Evolutionary conservation across 352 stramenopile genomes (phyloP).

Genomic region (Globisporangium iwayamae): DNA sequence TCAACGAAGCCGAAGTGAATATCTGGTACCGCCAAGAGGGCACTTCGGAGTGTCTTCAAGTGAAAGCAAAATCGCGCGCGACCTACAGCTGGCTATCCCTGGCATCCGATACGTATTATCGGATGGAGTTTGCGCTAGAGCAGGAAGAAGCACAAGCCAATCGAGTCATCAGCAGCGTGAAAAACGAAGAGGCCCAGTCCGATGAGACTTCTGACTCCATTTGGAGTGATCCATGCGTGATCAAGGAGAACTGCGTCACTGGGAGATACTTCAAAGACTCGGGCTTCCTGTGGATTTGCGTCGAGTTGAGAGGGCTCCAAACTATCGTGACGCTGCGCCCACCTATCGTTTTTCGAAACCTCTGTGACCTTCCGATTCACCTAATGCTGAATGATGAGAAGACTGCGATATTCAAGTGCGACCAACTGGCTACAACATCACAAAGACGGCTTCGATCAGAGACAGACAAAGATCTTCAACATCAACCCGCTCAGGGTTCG

Average conservation of each 20-base stretch:
- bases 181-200: neutral
- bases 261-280: conserved; percentile 43
- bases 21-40: conserved; percentile 69
- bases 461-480: neutral
- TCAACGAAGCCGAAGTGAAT: conserved; percentile 38
- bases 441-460: neutral
- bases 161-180: neutral
- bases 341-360: conserved; percentile 41
- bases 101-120: conserved; percentile 38
- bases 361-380: conserved; percentile 33
- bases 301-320: conserved; percentile 52
- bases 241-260: conserved; percentile 57
- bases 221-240: conserved; percentile 67
- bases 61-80: conserved; percentile 26
- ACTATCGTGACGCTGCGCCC: conserved; percentile 56
- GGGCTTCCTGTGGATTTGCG: conserved; percentile 69
- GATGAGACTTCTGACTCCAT: conserved; percentile 8
- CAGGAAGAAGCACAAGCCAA: conserved; percentile 8
- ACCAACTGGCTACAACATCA: neutral
- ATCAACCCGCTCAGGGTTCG: neutral
- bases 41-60: conserved; percentile 46
- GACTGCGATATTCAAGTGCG: neutral
- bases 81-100: conserved; percentile 76
- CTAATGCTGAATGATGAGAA: conserved; percentile 32
- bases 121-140: conserved; percentile 52